These are phyloP conservation scores for Wilcoxina mikolae DNA, from an alignment of 495 filamentous ascomycete genomes.

Conservation along the genomic window DNA sequence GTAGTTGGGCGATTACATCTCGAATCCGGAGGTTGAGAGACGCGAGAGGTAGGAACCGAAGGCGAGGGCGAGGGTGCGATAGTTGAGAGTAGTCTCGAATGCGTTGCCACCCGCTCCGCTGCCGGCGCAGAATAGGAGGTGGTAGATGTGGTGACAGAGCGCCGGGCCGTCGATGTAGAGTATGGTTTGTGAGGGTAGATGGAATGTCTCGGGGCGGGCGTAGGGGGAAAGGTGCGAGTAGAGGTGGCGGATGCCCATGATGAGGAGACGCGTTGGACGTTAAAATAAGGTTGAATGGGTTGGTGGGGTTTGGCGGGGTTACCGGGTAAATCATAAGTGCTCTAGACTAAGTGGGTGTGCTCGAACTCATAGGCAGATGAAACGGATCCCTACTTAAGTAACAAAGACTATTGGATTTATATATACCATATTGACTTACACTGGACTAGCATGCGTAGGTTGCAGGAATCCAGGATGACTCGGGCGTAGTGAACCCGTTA, in stretches of 20 bases:
- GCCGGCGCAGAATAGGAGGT: constrained; percentile 36
- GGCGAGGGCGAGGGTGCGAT: constrained; percentile 43
- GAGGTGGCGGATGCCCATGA: constrained; percentile 66
- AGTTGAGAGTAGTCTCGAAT: constrained; percentile 45
- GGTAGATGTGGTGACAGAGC: constrained; percentile 55
- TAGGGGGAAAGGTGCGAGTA: constrained; percentile 44
- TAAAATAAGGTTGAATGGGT: too few relatives aligned
- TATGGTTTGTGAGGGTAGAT: constrained; percentile 9
- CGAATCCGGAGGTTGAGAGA: constrained; percentile 37
- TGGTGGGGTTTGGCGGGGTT: too few relatives aligned
- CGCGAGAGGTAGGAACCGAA: constrained; percentile 48
- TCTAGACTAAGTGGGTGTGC: too few relatives aligned
- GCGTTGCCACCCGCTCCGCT: constrained; percentile 26
- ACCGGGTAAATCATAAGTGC: too few relatives aligned
- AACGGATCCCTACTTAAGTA: too few relatives aligned
- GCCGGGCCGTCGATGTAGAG: constrained; percentile 64
- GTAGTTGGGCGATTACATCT: constrained; percentile 35
- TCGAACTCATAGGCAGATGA: too few relatives aligned
- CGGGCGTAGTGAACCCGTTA: too few relatives aligned
- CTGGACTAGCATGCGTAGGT: too few relatives aligned
- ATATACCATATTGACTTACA: too few relatives aligned
- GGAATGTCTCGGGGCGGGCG: constrained; percentile 37
- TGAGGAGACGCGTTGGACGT: too few relatives aligned
- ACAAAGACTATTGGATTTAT: too few relatives aligned
- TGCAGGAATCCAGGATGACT: too few relatives aligned